These are phyloP conservation scores for Pulicaria dysenterica DNA, from an alignment of 129 eudicot genomes.

Conservation along the genomic window DNA sequence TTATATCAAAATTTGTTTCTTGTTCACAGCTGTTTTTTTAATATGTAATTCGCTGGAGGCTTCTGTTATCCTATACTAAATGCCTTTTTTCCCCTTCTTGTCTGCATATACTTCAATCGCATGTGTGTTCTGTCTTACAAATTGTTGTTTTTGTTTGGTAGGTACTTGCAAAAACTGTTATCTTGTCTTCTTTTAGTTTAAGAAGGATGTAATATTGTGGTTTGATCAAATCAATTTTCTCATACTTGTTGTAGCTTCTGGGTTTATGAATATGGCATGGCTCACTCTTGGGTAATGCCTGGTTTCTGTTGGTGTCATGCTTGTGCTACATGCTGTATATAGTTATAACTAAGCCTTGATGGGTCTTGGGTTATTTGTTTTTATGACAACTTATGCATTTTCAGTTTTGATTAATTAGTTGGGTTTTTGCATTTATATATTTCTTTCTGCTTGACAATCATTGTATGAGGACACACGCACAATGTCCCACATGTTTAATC, in stretches of 20 bases:
- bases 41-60: neutral
- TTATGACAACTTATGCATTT: neutral
- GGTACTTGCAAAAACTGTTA: no score
- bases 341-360: neutral
- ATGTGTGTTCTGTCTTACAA: no score
- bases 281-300: neutral
- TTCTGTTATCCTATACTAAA: neutral
- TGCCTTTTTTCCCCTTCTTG: no score
- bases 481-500: neutral
- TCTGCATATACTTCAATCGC: no score
- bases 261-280: neutral
- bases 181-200: no score
- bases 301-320: neutral
- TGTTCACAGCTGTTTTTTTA: neutral
- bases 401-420: neutral
- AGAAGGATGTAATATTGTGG: no score
- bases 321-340: neutral
- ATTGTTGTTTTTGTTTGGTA: no score
- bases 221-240: neutral
- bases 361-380: neutral
- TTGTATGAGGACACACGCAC: neutral
- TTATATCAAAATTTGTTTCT: neutral
- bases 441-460: neutral
- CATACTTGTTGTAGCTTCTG: neutral
- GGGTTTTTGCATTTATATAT: neutral